Evolutionary conservation across 306 rosid species (phyloP), one percentile per base, ranked within the genome.

Genomic region (Gleditsia sinensis): DNA sequence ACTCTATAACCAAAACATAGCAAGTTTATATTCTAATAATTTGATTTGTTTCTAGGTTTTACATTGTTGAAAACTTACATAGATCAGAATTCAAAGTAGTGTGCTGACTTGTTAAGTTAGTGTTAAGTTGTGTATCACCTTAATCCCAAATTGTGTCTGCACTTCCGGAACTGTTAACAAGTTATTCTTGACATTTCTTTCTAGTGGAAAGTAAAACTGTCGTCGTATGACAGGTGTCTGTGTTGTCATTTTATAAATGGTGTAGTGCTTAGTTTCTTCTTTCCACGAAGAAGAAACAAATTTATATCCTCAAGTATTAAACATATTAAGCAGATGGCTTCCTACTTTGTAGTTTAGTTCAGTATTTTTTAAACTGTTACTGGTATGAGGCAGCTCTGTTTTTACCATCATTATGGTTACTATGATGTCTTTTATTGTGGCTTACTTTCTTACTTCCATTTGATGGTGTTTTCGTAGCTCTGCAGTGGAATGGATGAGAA

Each of bases 401-500:
- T 54, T 14, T 75, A 2, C 11, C 57, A 25, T 46, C 11, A 13
- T 1, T 34, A 25, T 25, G 37, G 11, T 63, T 46, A 12, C 32
- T 54, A 28, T 32, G 11, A 43, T 50, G 27, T 13, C 14, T 45
- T 7, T 34, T 45, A 12, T 54, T 25, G 25, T 71, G 69, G 43
- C 32, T 23, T 9, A 10, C 27, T 51, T 13, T 20, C 14, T 59
- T 39, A 53, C 21, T 36, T 70, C 69, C 66, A 50, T 66, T 30
- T 49, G 17, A 57, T 75, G 50, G 65, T 79, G 67, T 58, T 67
- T 45, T 50, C 17, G 68, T 75, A 88, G 93, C 84, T 88, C 43
- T 88, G 93, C 84, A 88, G 93, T 77, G 93, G 93, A 75, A 88
- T 88, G 90, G 93, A 88, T 49, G 93, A 88, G 75, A 86, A 72